Conservation (phyloP, 208 protist genomes). For the Wallacemonas sp. region DNA sequence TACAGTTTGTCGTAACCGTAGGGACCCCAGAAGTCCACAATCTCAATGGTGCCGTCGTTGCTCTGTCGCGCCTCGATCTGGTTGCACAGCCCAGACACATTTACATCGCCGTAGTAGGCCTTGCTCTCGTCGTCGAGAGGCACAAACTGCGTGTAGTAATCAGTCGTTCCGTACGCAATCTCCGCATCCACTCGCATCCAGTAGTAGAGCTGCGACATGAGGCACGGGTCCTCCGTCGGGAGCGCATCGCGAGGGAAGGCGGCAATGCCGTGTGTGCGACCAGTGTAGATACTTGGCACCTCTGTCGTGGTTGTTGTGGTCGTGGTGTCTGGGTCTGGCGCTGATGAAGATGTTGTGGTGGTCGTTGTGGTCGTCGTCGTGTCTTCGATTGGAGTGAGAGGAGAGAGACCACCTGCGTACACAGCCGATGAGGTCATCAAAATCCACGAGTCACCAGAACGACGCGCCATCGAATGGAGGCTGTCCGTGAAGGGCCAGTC, state of each 20-base stretch:
- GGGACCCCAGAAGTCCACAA: slow-evolving; percentile 48
- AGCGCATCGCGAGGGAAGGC: slow-evolving; percentile 38
- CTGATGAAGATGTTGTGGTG: neutral
- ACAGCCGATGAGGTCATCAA: slow-evolving; percentile 8
- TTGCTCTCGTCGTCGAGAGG: slow-evolving; percentile 22
- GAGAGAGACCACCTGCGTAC: neutral
- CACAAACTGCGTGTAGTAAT: slow-evolving; percentile 52
- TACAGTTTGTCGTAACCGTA: neutral
- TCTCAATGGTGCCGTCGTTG: slow-evolving; percentile 41
- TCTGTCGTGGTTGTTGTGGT: slow-evolving; percentile 10
- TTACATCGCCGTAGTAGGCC: slow-evolving; percentile 26
- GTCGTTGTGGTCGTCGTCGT: slow-evolving; percentile 2
- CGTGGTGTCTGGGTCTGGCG: neutral
- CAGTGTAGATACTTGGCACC: slow-evolving; percentile 6
- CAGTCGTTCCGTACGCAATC: slow-evolving; percentile 36
- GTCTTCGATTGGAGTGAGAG: neutral
- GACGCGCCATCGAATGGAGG: slow-evolving; percentile 1
- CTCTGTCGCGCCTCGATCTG: slow-evolving; percentile 33
- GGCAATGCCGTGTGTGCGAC: slow-evolving; percentile 19
- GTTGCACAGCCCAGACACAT: slow-evolving; percentile 50
- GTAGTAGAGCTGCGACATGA: slow-evolving; percentile 53
- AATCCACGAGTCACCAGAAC: neutral
- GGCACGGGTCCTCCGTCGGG: slow-evolving; percentile 33
- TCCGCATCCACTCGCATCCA: slow-evolving; percentile 41
- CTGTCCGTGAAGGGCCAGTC: neutral